Conservation (phyloP, 2,329 filamentous ascomycete species). For the Cercospora citrullina region DNA sequence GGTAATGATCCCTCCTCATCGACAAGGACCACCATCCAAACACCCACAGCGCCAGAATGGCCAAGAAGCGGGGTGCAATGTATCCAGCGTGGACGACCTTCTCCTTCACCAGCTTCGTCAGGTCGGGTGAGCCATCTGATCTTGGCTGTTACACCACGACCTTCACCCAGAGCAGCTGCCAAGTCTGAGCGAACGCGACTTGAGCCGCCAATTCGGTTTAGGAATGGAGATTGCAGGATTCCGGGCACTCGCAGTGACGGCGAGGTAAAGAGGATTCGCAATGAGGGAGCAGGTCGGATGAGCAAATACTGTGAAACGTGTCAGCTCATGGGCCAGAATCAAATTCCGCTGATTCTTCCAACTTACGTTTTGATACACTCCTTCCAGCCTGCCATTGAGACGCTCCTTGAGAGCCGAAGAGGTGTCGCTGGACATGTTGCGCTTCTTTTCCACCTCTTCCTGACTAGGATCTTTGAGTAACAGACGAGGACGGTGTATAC, state of each 20-base stretch:
- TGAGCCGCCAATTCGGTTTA: constrained; percentile 53
- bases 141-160: constrained; percentile 71
- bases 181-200: constrained; percentile 56
- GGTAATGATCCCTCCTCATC: constrained; percentile 52
- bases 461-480: constrained; percentile 52
- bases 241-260: constrained; percentile 52
- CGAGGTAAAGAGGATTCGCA: constrained; percentile 53
- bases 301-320: constrained; percentile 46
- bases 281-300: constrained; percentile 49
- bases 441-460: constrained; percentile 30
- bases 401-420: constrained; percentile 26
- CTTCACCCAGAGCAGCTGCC: constrained; percentile 62
- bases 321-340: constrained; percentile 2
- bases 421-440: constrained; percentile 17
- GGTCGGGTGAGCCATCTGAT: constrained; percentile 65
- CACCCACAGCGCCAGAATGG: constrained; percentile 66
- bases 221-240: constrained; percentile 51
- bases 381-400: constrained; percentile 48
- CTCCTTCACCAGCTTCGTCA: constrained; percentile 43
- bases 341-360: neutral
- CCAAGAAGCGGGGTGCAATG: constrained; percentile 74
- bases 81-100: constrained; percentile 70
- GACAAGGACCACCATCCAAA: constrained; percentile 76
- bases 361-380: constrained; percentile 60
- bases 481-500: constrained; percentile 45